These are phyloP conservation scores for Spathaspora hagerdaliae DNA, from an alignment of 805 yeast genomes.

Conservation along the genomic window DNA sequence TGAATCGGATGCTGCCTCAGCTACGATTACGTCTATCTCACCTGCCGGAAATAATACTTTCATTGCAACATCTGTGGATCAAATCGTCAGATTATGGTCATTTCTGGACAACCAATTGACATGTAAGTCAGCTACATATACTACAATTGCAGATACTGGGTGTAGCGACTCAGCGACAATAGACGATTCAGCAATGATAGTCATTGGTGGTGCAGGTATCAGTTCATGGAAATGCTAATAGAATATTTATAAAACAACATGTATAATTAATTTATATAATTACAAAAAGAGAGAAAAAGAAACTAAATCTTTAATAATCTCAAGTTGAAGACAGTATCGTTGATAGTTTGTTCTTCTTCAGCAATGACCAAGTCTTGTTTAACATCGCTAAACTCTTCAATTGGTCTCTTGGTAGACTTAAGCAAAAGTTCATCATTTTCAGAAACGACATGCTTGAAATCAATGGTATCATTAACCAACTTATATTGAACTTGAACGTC, in stretches of 20 bases:
- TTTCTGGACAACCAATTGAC: conserved; percentile 18
- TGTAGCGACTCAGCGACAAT: conserved; percentile 44
- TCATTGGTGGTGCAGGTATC: conserved; percentile 84
- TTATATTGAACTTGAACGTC: conserved; percentile 86
- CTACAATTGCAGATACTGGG: conserved; percentile 91
- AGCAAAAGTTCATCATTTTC: conserved; percentile 64
- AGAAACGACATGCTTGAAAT: conserved; percentile 55
- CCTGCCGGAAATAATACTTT: conserved; percentile 26
- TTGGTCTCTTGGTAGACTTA: conserved; percentile 71
- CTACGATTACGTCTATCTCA: conserved; percentile 73
- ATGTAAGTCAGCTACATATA: conserved; percentile 45
- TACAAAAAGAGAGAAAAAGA: conserved; percentile 1
- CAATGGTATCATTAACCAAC: conserved; percentile 61
- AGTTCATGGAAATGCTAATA: conserved; percentile 39
- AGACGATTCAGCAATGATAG: conserved; percentile 26
- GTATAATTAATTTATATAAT: background rate
- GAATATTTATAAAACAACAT: background rate
- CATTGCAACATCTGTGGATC: conserved; percentile 80
- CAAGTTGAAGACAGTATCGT: conserved; percentile 74
- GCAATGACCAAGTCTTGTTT: conserved; percentile 52
- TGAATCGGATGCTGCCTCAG: conserved; percentile 66
- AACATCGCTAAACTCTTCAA: conserved; percentile 45
- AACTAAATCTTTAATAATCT: conserved; percentile 65
- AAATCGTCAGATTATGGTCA: conserved; percentile 65
- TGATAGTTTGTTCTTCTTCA: conserved; percentile 78